Percentiles rank a stretch among this genome's conserved stretches.
Evolutionary conservation across 1,284 basidiomycete species (phyloP).

Genomic region (Boletus semigastroideus): DNA sequence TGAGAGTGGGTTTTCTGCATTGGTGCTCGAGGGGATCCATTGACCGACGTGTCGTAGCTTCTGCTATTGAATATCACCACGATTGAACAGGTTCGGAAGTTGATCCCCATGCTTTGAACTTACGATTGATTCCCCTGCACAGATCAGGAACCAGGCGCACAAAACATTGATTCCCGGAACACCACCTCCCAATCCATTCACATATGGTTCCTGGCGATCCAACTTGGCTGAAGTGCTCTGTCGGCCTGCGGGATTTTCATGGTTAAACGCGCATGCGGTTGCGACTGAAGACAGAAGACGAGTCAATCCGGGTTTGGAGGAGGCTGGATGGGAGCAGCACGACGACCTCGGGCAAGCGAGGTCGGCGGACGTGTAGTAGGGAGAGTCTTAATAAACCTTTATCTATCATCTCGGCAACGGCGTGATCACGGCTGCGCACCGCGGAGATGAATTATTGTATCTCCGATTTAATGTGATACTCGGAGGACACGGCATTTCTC

Average conservation of each 20-base stretch:
- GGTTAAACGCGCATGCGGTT: constrained; percentile 55
- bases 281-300: constrained; percentile 68
- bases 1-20: constrained; percentile 52
- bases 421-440: not conserved
- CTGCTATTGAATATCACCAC: constrained; percentile 85
- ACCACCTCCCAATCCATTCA: constrained; percentile 75
- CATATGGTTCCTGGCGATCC: constrained; percentile 67
- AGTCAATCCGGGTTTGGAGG: constrained; percentile 57
- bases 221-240: constrained; percentile 71
- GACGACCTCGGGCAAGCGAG: constrained; percentile 22
- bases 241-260: constrained; percentile 68
- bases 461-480: constrained; percentile 27
- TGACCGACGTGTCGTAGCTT: constrained; percentile 46
- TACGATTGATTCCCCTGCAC: constrained; percentile 10
- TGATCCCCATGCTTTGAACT: constrained; percentile 1
- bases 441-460: constrained; percentile 26
- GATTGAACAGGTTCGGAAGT: constrained; percentile 79
- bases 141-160: constrained; percentile 81
- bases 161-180: constrained; percentile 60
- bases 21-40: not conserved
- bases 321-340: constrained; percentile 28
- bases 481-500: constrained; percentile 31
- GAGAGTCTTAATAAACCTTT: not conserved
- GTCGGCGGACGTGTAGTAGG: constrained; percentile 34
- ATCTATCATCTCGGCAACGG: not conserved